phyloP scores from a whole-genome alignment of 192 early-diverging fungal genomes.

The Chytriomyces sp. region DNA sequence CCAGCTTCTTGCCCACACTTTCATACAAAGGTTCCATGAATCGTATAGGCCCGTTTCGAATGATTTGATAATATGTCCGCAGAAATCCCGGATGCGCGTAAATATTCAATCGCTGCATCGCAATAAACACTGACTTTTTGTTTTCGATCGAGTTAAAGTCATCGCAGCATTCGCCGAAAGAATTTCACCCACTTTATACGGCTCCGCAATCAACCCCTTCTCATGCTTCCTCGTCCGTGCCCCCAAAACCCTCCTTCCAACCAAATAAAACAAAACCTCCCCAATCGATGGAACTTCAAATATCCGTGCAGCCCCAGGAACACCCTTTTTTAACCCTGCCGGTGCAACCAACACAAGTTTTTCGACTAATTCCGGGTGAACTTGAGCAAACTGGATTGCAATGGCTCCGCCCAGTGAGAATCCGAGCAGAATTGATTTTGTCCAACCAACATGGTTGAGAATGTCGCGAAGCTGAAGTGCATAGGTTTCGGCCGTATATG shows the following conservation, averaged over 20 bases:
- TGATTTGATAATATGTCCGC: slow-evolving; percentile 13
- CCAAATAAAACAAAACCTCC: slow-evolving; percentile 13
- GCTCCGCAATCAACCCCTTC: slow-evolving; percentile 15
- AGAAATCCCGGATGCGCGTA: slow-evolving; percentile 17
- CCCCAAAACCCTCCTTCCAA: slow-evolving; percentile 8
- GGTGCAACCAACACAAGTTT: slow-evolving; percentile 28
- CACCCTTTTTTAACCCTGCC: slow-evolving; percentile 6
- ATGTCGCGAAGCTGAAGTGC: slow-evolving; percentile 20
- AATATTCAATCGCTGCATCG: slow-evolving; percentile 16
- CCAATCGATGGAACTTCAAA: slow-evolving; percentile 19
- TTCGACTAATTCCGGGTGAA: slow-evolving; percentile 8
- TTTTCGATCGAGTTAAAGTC: not conserved
- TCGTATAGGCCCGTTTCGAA: slow-evolving; percentile 18
- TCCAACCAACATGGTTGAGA: slow-evolving; percentile 24
- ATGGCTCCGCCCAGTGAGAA: slow-evolving; percentile 25
- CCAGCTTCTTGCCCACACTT: slow-evolving; percentile 9
- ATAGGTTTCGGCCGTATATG: slow-evolving; percentile 16
- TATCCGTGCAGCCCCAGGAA: slow-evolving; percentile 1
- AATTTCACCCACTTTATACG: slow-evolving; percentile 16
- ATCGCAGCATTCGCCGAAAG: not conserved
- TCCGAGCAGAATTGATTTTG: slow-evolving; percentile 2
- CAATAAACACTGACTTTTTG: slow-evolving; percentile 6
- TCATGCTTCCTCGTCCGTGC: slow-evolving; percentile 8
- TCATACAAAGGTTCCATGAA: slow-evolving; percentile 5
- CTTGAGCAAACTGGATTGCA: slow-evolving; percentile 15